Evolutionary conservation across 2,329 filamentous ascomycete genomes (phyloP), one percentile per base, ranked within the genome.

Genomic region (Dactylellina leptospora): DNA sequence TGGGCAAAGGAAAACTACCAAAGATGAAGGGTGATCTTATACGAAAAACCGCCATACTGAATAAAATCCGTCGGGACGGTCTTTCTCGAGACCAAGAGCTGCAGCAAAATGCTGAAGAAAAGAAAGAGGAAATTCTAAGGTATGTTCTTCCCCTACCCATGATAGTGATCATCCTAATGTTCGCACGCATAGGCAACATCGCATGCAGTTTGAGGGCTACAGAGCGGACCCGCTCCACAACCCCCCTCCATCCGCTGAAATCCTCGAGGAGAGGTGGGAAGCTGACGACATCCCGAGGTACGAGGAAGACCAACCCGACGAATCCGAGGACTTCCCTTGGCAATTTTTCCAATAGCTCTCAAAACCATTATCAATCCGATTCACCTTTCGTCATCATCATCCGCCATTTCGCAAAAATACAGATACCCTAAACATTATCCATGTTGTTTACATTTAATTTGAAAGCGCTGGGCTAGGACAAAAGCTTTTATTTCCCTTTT

Each of bases 31-130:
- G 84, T 71, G 80, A 80, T 20, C 79, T 86, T 23, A 80, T 90
- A 11, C 82, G 87, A 22, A 87, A 88, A 53, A 87, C 85, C 18
- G 88, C 88, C 4, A 85, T 89, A 63, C 82, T 90, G 78, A 91
- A 91, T 76, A 76, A 76, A 69, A 77, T 77, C 62, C 76, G 75
- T 53, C 74, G 75, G 20, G 76, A 77, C 54, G 70, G 74, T 27
- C 73, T 77, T 62, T 58, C 38, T 36, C 44, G 59, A 28, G 68
- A 72, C n/a, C 53, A 72, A 25, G 68, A 72, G 28, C 59, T 64
- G 44, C 47, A 64, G 25, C 54, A 72, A 59, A 40, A 45, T 25
- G 68, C 68, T 48, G 68, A 72, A 36, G 68, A 63, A 13, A 72
- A 72, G 59, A 72, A 72, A 50, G 59, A 59, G n/a, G 68, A 72